Percentiles rank a stretch among this genome's conserved stretches.
Conservation (phyloP, 2,329 filamentous ascomycete genomes). For the Fusarium sp. region DNA sequence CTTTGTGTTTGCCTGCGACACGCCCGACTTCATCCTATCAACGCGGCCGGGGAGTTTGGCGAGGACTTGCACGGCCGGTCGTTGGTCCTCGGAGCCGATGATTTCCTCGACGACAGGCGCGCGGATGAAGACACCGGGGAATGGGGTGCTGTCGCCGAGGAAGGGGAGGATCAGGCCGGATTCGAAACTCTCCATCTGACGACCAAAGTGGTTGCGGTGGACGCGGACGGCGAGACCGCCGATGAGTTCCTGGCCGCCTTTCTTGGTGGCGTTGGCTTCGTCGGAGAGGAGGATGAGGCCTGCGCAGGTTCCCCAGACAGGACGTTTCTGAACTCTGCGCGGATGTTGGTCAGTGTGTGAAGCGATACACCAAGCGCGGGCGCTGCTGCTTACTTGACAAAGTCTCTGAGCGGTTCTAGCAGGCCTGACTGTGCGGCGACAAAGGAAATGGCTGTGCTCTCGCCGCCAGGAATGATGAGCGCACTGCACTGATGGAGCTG, state of each 20-base stretch:
- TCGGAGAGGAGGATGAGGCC: slow-evolving; percentile 92
- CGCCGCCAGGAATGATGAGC: slow-evolving; percentile 90
- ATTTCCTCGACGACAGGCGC: slow-evolving; percentile 92
- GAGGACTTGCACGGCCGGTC: slow-evolving; percentile 58
- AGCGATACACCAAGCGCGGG: not conserved
- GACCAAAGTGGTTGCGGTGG: slow-evolving; percentile 93
- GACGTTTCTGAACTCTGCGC: slow-evolving; percentile 74
- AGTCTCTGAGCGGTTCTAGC: slow-evolving; percentile 83
- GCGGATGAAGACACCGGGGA: slow-evolving; percentile 89
- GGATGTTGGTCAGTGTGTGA: not conserved
- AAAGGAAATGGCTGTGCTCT: slow-evolving; percentile 92
- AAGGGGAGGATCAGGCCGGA: slow-evolving; percentile 78
- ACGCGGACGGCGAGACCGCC: slow-evolving; percentile 91
- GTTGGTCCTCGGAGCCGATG: slow-evolving; percentile 53
- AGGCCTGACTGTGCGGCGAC: slow-evolving; percentile 84
- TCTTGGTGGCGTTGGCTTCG: slow-evolving; percentile 86
- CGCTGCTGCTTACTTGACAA: slow-evolving; percentile 77
- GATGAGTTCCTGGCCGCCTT: slow-evolving; percentile 90
- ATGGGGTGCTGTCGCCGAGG: slow-evolving; percentile 59
- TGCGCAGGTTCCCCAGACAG: slow-evolving; percentile 95
- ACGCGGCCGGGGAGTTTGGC: slow-evolving; percentile 58
- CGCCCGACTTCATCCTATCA: slow-evolving; percentile 50
- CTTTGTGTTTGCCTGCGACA: slow-evolving; percentile 51
- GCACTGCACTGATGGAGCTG: slow-evolving; percentile 80
- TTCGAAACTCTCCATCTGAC: slow-evolving; percentile 92